These are phyloP conservation scores for Aureobasidium lini DNA, from an alignment of 2,329 filamentous ascomycete species.

Conservation along the genomic window DNA sequence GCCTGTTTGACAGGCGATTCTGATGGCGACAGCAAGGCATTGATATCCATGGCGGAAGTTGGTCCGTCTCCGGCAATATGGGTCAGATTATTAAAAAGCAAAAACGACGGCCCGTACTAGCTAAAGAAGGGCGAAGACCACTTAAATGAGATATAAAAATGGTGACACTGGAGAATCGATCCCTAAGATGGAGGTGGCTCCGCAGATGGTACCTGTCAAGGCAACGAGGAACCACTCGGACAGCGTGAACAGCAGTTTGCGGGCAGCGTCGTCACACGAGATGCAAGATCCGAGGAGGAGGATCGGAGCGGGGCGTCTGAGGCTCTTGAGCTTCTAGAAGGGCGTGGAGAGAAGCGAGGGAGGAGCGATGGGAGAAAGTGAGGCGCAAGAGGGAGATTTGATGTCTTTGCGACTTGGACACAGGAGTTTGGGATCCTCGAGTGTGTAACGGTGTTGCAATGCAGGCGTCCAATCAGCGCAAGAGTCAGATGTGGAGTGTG, in stretches of 20 bases:
- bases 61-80: neutral
- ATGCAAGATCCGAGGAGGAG: neutral
- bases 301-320: neutral
- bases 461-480: neutral
- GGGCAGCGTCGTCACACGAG: neutral
- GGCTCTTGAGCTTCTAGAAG: neutral
- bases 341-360: neutral
- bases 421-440: conserved; percentile 10
- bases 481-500: neutral
- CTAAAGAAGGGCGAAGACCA: neutral
- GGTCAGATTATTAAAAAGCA: neutral
- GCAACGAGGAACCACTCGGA: neutral
- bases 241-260: conserved; percentile 1
- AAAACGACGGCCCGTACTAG: neutral
- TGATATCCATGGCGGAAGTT: conserved; percentile 38
- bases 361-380: neutral
- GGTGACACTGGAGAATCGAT: neutral
- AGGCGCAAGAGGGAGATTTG: neutral
- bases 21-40: conserved; percentile 41
- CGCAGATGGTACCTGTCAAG: neutral
- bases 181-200: neutral
- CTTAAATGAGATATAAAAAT: neutral
- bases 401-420: neutral
- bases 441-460: conserved; percentile 4
- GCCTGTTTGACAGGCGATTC: conserved; percentile 35